Evolutionary conservation across 495 filamentous ascomycete species (phyloP), one percentile per base, ranked within the genome.

Genomic region (Neurospora sp.): DNA sequence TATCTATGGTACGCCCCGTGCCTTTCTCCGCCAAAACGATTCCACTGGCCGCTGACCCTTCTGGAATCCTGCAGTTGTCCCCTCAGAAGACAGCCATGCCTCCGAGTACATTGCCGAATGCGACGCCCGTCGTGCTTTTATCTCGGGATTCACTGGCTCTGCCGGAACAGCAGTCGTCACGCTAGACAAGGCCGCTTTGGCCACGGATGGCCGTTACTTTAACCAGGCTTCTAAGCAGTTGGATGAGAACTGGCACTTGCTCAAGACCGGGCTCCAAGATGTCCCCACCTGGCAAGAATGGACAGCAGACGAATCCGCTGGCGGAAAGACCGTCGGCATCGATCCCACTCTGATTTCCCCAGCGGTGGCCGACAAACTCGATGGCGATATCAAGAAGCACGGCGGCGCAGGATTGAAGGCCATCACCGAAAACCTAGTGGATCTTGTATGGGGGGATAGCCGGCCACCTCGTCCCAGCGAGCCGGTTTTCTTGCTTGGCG

Each of bases 251-350:
- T 99, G 96, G 96, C 80, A 87, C 45, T 87, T 99, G 12, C 83
- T 99, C 76, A 99, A 98, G 85, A 92, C 95, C 78, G 96, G 96
- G 7, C 82, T 97, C 20, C 92, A 94, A 76, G 94, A 97, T 80
- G 94, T 98, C 38, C 95, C 93, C 8, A 98, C 95, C 3, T 98
- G 96, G 93, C 94, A 97, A 81, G 96, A 99, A 81, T 99, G 96
- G 96, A 92, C 91, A 27, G 91, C 90, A 53, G 91, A 96, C 71
- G 91, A 97, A 80, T 88, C 94, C 35, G 89, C 92, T 70, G 93
- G 89, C 48, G 93, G 92, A 70, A 97, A 97, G 84, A 86, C 87
- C 45, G 94, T 98, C 22, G 96, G 92, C 70, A 93, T 99, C 61
- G 96, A 99, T 81, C 93, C 96, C 3, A 91, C 91, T 18, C 86